phyloP scores from a whole-genome alignment of 75 land plant species.

The Ceratopteris richardii region DNA sequence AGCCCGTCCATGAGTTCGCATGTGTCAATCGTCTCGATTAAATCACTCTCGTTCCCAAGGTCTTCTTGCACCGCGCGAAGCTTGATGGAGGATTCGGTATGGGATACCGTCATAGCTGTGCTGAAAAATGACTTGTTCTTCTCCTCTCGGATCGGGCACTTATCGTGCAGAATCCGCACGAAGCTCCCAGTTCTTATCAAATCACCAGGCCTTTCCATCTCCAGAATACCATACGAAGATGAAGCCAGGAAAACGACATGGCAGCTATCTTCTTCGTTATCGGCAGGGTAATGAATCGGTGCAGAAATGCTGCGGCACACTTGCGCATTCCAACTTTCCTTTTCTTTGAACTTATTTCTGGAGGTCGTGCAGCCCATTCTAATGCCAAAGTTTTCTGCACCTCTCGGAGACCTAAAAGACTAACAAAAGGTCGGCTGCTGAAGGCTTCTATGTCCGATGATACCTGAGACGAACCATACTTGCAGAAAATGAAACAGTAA shows the following conservation, averaged over 20 bases:
- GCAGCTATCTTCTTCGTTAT: slow-evolving; percentile 23
- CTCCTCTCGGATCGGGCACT: too few species aligned
- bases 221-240: slow-evolving; percentile 45
- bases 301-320: slow-evolving; percentile 34
- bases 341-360: slow-evolving; percentile 17
- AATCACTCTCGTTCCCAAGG: neutral
- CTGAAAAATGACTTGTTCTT: too few species aligned
- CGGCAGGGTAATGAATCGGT: slow-evolving; percentile 32
- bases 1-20: slow-evolving; percentile 78
- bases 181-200: neutral
- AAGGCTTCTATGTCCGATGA: too few species aligned
- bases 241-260: slow-evolving; percentile 64
- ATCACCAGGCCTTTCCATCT: slow-evolving; percentile 18
- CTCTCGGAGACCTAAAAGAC: too few species aligned
- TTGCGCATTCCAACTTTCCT: slow-evolving; percentile 18
- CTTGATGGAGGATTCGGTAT: neutral
- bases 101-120: neutral
- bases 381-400: too few species aligned
- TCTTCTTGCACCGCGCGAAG: neutral
- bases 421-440: too few species aligned
- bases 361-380: slow-evolving; percentile 77
- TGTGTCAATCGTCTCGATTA: slow-evolving; percentile 42
- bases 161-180: neutral
- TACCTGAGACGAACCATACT: too few species aligned
- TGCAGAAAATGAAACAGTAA: too few species aligned